A percentile compares a stretch with the other conserved stretches of the same genome.
Evolutionary conservation across 805 yeast species (phyloP).

Genomic region (Sungouiozyma intestinalis): DNA sequence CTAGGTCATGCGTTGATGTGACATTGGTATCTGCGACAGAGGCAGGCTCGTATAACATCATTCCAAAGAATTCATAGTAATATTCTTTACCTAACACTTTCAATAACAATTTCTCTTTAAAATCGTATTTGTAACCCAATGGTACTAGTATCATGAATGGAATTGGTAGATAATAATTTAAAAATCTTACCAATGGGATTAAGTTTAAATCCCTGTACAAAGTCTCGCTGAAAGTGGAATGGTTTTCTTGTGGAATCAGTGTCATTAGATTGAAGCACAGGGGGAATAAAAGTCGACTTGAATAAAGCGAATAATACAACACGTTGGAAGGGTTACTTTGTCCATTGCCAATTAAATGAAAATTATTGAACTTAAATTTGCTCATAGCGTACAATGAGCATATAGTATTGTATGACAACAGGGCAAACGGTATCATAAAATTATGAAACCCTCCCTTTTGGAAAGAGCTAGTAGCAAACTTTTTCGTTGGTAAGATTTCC

Average conservation of each 20-base stretch:
- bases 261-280: constrained; percentile 27
- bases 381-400: constrained; percentile 26
- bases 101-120: constrained; percentile 21
- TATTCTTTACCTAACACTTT: constrained; percentile 25
- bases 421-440: constrained; percentile 14
- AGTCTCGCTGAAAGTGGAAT: constrained; percentile 18
- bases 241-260: constrained; percentile 14
- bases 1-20: constrained; percentile 1
- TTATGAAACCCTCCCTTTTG: constrained; percentile 13
- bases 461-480: constrained; percentile 20
- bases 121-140: constrained; percentile 20
- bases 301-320: constrained; percentile 24
- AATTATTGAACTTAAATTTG: constrained; percentile 23
- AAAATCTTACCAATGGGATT: constrained; percentile 20
- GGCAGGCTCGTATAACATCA: constrained; percentile 22
- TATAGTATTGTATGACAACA: constrained; percentile 20
- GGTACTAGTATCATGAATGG: constrained; percentile 19
- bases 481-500: constrained; percentile 20
- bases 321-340: constrained; percentile 26
- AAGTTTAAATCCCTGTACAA: constrained; percentile 21
- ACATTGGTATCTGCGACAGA: constrained; percentile 1
- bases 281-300: constrained; percentile 27
- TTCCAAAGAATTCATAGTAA: constrained; percentile 27
- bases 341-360: constrained; percentile 27
- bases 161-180: constrained; percentile 23